phyloP scores from a whole-genome alignment of 2,329 filamentous ascomycete species.

The Cordyceps farinosa region DNA sequence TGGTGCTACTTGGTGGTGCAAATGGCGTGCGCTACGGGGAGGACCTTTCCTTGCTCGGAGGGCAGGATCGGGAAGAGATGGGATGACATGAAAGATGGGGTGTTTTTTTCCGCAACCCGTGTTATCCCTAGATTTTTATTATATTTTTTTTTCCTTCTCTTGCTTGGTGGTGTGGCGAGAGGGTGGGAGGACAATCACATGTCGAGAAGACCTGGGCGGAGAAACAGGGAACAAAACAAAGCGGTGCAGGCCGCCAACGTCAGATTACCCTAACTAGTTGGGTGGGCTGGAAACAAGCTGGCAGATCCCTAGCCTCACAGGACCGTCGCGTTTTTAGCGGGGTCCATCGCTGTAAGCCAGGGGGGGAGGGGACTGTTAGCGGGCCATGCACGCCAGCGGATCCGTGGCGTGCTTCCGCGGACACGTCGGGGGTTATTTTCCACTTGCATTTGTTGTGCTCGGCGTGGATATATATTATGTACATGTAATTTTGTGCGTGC shows the following conservation, averaged over 20 bases:
- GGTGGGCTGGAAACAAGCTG: background rate
- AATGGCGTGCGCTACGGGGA: background rate
- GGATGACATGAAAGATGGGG: background rate
- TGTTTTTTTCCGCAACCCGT: background rate
- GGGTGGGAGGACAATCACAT: background rate
- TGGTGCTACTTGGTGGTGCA: background rate
- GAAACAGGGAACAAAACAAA: background rate
- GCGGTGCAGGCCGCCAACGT: background rate
- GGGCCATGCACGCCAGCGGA: background rate
- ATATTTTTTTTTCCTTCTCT: too few relatives aligned
- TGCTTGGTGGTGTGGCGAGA: too few relatives aligned
- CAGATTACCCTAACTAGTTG: background rate
- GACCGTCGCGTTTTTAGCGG: background rate
- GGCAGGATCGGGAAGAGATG: slow-evolving; percentile 4
- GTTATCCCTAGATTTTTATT: too few relatives aligned
- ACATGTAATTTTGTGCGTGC: too few relatives aligned
- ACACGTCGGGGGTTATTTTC: background rate
- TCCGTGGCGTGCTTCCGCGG: background rate
- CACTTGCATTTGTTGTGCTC: too few relatives aligned
- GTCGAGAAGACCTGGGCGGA: background rate
- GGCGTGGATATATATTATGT: too few relatives aligned
- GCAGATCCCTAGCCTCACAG: background rate
- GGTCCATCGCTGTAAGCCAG: background rate
- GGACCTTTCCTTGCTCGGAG: background rate
- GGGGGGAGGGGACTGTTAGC: background rate